phyloP scores from a whole-genome alignment of 768 basidiomycete species.

The Suillus cothurnatus region DNA sequence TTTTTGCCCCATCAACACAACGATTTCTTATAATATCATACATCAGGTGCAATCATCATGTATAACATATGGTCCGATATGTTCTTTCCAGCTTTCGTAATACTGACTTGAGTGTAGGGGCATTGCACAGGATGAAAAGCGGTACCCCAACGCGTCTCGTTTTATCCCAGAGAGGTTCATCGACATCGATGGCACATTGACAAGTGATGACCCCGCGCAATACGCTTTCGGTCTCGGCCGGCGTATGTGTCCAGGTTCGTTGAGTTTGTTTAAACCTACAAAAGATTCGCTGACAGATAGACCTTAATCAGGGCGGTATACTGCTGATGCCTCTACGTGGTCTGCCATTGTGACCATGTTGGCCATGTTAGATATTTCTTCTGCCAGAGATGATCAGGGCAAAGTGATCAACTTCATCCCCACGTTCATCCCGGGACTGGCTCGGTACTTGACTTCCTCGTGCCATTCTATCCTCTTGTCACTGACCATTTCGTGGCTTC shows the following conservation, averaged over 20 bases:
- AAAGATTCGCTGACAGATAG: background rate
- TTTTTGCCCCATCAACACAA: background rate
- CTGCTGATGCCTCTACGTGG: conserved; percentile 23
- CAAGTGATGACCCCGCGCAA: conserved; percentile 10
- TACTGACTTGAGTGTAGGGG: conserved; percentile 9
- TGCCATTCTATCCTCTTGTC: background rate
- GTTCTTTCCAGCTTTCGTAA: background rate
- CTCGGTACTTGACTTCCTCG: background rate
- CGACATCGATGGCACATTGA: conserved; percentile 12
- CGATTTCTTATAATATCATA: background rate
- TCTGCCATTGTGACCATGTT: conserved; percentile 23
- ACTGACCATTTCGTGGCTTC: background rate
- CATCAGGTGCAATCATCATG: conserved; percentile 13
- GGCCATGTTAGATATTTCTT: conserved; percentile 2
- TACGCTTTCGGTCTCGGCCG: conserved; percentile 14
- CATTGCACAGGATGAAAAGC: conserved; percentile 16
- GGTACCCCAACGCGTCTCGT: conserved; percentile 12
- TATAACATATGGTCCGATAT: conserved; percentile 13
- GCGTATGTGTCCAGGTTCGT: conserved; percentile 9
- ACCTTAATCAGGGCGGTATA: conserved; percentile 20
- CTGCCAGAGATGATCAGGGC: conserved; percentile 9
- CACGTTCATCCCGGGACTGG: background rate
- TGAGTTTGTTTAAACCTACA: background rate
- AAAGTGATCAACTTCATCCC: conserved; percentile 7
- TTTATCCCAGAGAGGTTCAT: conserved; percentile 21